Evolutionary conservation across 345 rosid genomes (phyloP).

Genomic region (Hirschfeldia incana): DNA sequence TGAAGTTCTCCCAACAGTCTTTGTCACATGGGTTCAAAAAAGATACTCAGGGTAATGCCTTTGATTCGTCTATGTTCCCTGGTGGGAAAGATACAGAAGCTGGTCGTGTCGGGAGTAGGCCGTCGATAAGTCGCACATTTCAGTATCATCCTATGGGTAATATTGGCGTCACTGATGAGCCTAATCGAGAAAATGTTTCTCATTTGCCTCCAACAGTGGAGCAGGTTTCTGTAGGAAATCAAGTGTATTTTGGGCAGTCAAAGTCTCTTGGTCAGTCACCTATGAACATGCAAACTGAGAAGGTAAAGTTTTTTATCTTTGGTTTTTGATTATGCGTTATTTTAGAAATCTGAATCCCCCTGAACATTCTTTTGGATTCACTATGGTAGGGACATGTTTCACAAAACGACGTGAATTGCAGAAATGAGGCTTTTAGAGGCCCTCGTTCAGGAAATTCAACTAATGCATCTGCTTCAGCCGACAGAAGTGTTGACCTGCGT

Average conservation of each 20-base stretch:
- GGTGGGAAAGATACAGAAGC: constrained; percentile 55
- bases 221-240: constrained; percentile 41
- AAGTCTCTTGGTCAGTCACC: constrained; percentile 44
- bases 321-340: not conserved
- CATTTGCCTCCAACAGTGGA: constrained; percentile 26
- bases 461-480: constrained; percentile 43
- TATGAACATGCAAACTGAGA: constrained; percentile 48
- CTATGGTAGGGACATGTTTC: constrained; percentile 43
- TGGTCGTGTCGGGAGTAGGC: constrained; percentile 44
- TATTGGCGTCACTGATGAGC: constrained; percentile 55
- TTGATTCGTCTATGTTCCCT: constrained; percentile 44
- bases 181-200: constrained; percentile 42
- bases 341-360: constrained; percentile 1
- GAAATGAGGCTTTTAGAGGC: constrained; percentile 12
- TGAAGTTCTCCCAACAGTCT: constrained; percentile 9
- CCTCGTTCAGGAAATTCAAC: constrained; percentile 45
- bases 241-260: constrained; percentile 54
- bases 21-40: not conserved
- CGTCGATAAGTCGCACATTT: constrained; percentile 61
- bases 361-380: constrained; percentile 21
- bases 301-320: constrained; percentile 47
- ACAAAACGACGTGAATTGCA: constrained; percentile 7
- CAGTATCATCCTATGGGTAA: constrained; percentile 96
- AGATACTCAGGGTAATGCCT: constrained; percentile 38
- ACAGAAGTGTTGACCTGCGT: constrained; percentile 43